Conservation (phyloP, 495 filamentous ascomycete genomes). For the Acidomyces sp. region DNA sequence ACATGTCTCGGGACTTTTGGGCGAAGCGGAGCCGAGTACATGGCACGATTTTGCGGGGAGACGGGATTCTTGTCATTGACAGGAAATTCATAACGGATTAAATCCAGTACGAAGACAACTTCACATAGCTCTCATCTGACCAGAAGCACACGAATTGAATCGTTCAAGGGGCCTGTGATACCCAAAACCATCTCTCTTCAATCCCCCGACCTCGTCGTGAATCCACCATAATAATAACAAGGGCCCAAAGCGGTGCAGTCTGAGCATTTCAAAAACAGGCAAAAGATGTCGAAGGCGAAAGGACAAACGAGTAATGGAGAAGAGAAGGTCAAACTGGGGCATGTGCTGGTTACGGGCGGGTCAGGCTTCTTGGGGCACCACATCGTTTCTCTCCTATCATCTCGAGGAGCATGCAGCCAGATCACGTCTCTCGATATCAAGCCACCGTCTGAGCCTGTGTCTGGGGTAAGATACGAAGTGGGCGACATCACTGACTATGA, state of each 20-base stretch:
- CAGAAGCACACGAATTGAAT: no score
- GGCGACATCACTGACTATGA: conserved; percentile 73
- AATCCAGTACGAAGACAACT: no score
- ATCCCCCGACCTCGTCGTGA: no score
- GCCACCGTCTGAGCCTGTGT: conserved; percentile 43
- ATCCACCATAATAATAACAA: no score
- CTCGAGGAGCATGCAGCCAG: conserved; percentile 36
- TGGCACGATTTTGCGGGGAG: not conserved
- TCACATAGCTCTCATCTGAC: no score
- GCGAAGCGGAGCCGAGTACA: not conserved
- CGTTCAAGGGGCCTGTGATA: no score
- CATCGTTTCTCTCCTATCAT: conserved; percentile 36
- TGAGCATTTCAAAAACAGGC: no score
- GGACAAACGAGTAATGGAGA: conserved; percentile 1
- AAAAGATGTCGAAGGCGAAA: no score
- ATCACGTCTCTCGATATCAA: conserved; percentile 80
- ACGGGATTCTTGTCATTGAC: no score
- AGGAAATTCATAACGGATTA: no score
- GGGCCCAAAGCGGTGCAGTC: no score
- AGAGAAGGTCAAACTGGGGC: conserved; percentile 22
- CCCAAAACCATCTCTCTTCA: no score
- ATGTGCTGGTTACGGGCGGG: conserved; percentile 40
- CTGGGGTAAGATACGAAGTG: conserved; percentile 64
- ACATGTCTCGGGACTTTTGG: not conserved
- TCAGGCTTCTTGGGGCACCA: conserved; percentile 43